Percentiles rank a stretch among this genome's conserved stretches.
Evolutionary conservation across 2,329 filamentous ascomycete genomes (phyloP).

Genomic region (Hypoxylon sp.): DNA sequence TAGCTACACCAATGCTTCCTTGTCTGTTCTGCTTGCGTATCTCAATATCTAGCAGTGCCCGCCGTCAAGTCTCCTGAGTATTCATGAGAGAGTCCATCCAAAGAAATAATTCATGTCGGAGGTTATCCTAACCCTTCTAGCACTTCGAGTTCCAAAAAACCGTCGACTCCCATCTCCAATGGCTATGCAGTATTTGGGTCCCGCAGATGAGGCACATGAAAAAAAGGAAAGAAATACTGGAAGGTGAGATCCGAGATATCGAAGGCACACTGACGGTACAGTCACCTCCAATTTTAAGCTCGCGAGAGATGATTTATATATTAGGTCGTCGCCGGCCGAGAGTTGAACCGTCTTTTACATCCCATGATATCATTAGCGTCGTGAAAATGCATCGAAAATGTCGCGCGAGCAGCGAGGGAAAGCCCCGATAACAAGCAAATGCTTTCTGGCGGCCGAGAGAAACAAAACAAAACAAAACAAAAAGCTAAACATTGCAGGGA

Average conservation of each 20-base stretch:
- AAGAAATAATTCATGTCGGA: slow-evolving; percentile 30
- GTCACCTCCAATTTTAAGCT: slow-evolving; percentile 41
- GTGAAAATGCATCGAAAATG: slow-evolving; percentile 44
- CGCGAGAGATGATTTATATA: slow-evolving; percentile 48
- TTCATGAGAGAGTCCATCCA: slow-evolving; percentile 32
- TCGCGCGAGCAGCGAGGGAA: slow-evolving; percentile 33
- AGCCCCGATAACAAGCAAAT: slow-evolving; percentile 14
- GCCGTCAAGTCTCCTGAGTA: slow-evolving; percentile 31
- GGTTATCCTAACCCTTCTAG: slow-evolving; percentile 37
- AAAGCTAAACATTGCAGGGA: slow-evolving; percentile 11
- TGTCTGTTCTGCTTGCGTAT: slow-evolving; percentile 31
- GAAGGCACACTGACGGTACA: slow-evolving; percentile 34
- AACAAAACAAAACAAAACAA: slow-evolving; percentile 13
- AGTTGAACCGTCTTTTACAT: slow-evolving; percentile 43
- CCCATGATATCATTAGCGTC: slow-evolving; percentile 46
- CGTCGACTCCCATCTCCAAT: slow-evolving; percentile 39
- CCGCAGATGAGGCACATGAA: slow-evolving; percentile 37
- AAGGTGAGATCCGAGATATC: slow-evolving; percentile 35
- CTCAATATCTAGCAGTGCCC: slow-evolving; percentile 37
- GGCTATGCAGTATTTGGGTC: slow-evolving; percentile 39
- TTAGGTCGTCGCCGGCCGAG: slow-evolving; percentile 46
- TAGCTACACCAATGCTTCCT: slow-evolving; percentile 46
- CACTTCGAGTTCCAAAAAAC: slow-evolving; percentile 33
- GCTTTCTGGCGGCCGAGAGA: slow-evolving; percentile 19
- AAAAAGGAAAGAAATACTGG: slow-evolving; percentile 32